Evolutionary conservation across 2,329 filamentous ascomycete species (phyloP), one percentile per base, ranked within the genome.

Genomic region (Ustulina deusta): DNA sequence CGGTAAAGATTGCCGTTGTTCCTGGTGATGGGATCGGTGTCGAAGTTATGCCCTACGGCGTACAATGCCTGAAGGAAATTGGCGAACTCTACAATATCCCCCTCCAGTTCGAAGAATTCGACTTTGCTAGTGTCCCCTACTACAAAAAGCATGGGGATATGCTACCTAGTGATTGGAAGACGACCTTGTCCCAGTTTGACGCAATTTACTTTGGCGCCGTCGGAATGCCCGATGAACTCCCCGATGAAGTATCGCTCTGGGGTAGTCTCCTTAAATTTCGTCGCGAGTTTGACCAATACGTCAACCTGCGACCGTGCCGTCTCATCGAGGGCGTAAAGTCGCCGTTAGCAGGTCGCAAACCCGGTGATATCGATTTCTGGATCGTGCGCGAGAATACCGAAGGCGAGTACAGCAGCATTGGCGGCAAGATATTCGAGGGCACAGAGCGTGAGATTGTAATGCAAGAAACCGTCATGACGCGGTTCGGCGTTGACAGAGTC

Each of bases 201-300:
- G 89, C 90, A 1, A 90, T 91, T 62, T 84, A 90, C 51, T 91
- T 92, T 69, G 90, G 90, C 15, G 89, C 90, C 6, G 90, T 91
- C 5, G 90, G 90, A 13, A 79, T 83, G 78, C 82, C 82, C 0
- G 78, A 80, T 54, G 71, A 76, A 11, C 88, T 91, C 0, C 89
- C 90, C 0, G 90, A 92, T 70, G 86, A 91, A 69, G 86, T 91
- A 65, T 87, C 87, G 0, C 85, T 92, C 1, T 92, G 90, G 90
- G 85, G 85, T 7, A 84, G 90, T 36, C 86, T 91, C 51, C 81
- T 92, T 7, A 88, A 88, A 20, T 91, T 92, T 73, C 86, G 90
- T 42, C 88, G 90, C 59, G 84, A 87, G 42, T 83, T 92, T 52
- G 89, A 91, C 68, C 89, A 91, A 73, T 92, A 91, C 73, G 85